These are phyloP conservation scores for Theileria parva DNA, from an alignment of 169 alveolate genomes.

Conservation along the genomic window DNA sequence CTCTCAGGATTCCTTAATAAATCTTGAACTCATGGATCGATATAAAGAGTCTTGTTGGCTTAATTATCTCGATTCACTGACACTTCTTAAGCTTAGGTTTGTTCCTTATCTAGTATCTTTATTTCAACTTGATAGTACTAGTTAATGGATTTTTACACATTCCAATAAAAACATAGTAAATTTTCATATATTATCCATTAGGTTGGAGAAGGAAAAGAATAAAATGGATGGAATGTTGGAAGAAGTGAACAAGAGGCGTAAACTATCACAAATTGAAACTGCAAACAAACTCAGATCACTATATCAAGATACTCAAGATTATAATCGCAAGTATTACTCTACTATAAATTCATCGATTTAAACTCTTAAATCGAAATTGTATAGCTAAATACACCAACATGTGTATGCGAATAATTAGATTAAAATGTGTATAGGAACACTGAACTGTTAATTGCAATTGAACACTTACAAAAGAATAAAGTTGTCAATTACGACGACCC, in stretches of 20 bases:
- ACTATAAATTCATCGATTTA: not conserved
- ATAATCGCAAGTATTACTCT: not conserved
- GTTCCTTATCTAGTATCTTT: not conserved
- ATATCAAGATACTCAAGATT: constrained; percentile 44
- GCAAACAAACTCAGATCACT: constrained; percentile 23
- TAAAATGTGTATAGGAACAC: constrained; percentile 20
- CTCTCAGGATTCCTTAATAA: constrained; percentile 48
- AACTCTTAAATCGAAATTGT: too few relatives aligned
- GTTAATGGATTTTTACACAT: not conserved
- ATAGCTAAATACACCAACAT: not conserved
- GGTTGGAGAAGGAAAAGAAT: constrained; percentile 27
- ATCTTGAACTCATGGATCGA: constrained; percentile 64
- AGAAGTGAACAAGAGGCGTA: constrained; percentile 47
- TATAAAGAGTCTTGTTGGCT: constrained; percentile 62
- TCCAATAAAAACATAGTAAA: not conserved
- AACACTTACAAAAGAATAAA: constrained; percentile 33
- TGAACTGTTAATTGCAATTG: constrained; percentile 48
- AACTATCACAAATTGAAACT: constrained; percentile 41
- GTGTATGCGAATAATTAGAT: not conserved
- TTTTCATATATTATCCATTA: not conserved
- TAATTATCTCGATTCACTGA: constrained; percentile 43
- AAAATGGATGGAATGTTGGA: constrained; percentile 31
- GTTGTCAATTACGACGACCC: constrained; percentile 7
- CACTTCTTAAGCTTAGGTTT: constrained; percentile 31
- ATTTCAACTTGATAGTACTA: not conserved